phyloP scores from a whole-genome alignment of 139 green algal genomes.

The Yamagishiella unicocca region DNA sequence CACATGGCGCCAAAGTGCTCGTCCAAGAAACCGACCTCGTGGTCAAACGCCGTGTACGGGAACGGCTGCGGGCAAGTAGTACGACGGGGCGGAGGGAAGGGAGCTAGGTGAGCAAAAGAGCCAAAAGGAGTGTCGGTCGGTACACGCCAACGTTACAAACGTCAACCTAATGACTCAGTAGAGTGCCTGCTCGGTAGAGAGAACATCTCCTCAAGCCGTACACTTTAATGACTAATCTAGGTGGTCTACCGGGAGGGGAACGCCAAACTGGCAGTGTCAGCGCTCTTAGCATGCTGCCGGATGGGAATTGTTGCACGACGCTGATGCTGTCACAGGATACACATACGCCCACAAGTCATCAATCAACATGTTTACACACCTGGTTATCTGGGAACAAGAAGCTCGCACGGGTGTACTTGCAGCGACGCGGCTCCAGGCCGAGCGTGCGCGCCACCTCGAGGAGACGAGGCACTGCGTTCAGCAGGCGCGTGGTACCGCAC shows the following conservation, averaged over 20 bases:
- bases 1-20: conserved; percentile 78
- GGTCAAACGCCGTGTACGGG: conserved; percentile 80
- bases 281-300: too few relatives aligned
- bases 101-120: background rate
- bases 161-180: too few relatives aligned
- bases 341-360: background rate
- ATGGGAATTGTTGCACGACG: too few relatives aligned
- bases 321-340: too few relatives aligned
- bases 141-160: too few relatives aligned
- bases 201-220: too few relatives aligned
- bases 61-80: conserved; percentile 42
- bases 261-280: too few relatives aligned
- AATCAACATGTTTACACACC: conserved; percentile 49
- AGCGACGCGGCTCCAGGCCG: conserved; percentile 70
- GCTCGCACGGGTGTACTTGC: conserved; percentile 92
- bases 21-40: conserved; percentile 85
- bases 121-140: too few relatives aligned
- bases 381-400: conserved; percentile 97
- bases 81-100: background rate
- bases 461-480: conserved; percentile 85
- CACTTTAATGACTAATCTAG: too few relatives aligned
- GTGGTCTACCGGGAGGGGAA: too few relatives aligned
- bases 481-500: conserved; percentile 96
- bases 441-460: conserved; percentile 79
- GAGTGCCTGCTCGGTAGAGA: too few relatives aligned